A percentile compares a stretch with the other conserved stretches of the same genome.
Conservation (phyloP, 345 rosid species). For the Populus davidiana region DNA sequence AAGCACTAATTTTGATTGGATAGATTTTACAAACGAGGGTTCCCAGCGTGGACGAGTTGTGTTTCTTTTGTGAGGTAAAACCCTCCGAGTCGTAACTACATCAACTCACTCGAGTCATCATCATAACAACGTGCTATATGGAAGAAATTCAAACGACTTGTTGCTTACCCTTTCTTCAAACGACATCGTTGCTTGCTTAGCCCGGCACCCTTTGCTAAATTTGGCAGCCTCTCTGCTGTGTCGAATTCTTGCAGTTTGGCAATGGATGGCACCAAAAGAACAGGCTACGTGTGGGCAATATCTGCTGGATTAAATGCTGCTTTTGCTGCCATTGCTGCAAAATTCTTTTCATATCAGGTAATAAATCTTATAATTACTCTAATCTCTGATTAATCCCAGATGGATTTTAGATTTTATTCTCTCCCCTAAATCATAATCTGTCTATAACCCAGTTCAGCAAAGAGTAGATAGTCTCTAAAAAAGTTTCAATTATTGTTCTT, state of each 20-base stretch:
- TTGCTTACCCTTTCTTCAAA: neutral
- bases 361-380: neutral
- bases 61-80: neutral
- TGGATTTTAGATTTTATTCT: neutral
- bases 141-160: neutral
- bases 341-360: constrained; percentile 55
- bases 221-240: neutral
- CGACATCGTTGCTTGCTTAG: neutral
- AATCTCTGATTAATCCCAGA: neutral
- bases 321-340: constrained; percentile 73
- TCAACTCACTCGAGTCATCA: neutral
- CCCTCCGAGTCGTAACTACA: neutral
- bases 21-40: neutral
- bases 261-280: constrained; percentile 27
- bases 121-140: neutral
- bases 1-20: neutral
- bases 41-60: constrained; percentile 15
- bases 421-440: neutral
- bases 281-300: constrained; percentile 72
- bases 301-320: constrained; percentile 76
- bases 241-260: neutral
- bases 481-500: no score
- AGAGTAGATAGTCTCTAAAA: no score
- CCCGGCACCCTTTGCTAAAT: neutral
- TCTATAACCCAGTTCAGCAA: neutral